Conservation (phyloP, 2,329 filamentous ascomycete genomes). For the Thelonectria rubi region DNA sequence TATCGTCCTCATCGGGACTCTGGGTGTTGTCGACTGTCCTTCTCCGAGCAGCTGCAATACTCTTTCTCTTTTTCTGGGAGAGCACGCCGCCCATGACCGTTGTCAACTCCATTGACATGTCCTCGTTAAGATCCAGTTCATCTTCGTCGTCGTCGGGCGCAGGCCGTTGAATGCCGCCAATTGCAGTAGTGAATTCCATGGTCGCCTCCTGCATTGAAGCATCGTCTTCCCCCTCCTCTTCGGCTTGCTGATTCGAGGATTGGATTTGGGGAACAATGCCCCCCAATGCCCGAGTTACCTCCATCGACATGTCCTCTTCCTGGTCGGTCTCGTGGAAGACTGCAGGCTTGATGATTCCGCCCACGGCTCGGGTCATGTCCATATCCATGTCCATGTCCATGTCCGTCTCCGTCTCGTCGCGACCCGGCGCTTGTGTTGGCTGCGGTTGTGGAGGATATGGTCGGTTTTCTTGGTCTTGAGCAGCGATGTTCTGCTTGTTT, state of each 20-base stretch:
- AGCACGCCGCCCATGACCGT: constrained; percentile 69
- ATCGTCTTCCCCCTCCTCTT: constrained; percentile 44
- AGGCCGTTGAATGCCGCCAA: constrained; percentile 71
- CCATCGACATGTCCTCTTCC: constrained; percentile 87
- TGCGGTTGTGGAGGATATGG: constrained; percentile 36
- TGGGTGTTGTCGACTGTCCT: constrained; percentile 44
- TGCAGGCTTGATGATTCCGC: constrained; percentile 60
- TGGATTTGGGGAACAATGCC: constrained; percentile 70
- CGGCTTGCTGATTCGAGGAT: constrained; percentile 35
- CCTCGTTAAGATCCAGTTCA: constrained; percentile 62
- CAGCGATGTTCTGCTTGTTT: constrained; percentile 42
- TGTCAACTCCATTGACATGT: constrained; percentile 84
- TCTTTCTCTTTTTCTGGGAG: constrained; percentile 42
- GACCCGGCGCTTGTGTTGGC: constrained; percentile 25
- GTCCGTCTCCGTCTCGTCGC: constrained; percentile 45
- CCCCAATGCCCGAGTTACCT: constrained; percentile 85
- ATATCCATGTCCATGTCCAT: constrained; percentile 61
- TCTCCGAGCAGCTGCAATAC: constrained; percentile 34
- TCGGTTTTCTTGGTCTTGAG: constrained; percentile 54
- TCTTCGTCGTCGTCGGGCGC: constrained; percentile 46
- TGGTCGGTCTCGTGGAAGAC: constrained; percentile 54
- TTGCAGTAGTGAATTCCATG: constrained; percentile 86
- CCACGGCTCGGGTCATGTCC: constrained; percentile 65
- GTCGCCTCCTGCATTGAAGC: constrained; percentile 54
- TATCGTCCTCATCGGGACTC: constrained; percentile 45